Evolutionary conservation across 257 asterid genomes (phyloP).

Genomic region (Nicotiana undulata): DNA sequence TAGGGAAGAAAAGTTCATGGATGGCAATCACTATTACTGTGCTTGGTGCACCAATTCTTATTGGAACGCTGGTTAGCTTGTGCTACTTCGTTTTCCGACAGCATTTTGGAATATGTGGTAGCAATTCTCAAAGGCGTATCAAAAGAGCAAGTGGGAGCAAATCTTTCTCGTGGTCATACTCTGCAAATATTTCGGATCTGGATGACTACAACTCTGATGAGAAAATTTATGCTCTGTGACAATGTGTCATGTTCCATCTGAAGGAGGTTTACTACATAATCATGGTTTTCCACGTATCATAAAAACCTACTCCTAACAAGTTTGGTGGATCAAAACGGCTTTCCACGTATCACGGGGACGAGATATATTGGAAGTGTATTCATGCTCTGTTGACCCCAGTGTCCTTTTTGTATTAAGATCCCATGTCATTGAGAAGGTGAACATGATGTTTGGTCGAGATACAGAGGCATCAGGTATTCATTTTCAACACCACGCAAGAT

Average conservation of each 20-base stretch:
- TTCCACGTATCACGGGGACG: background rate
- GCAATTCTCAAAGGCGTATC: conserved; percentile 80
- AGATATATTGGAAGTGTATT: background rate
- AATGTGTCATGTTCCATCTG: background rate
- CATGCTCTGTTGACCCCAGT: background rate
- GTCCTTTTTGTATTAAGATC: background rate
- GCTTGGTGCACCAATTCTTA: conserved; percentile 73
- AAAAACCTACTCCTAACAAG: no score
- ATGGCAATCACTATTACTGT: conserved; percentile 71
- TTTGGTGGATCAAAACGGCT: background rate
- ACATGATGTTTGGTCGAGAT: background rate
- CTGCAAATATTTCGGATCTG: conserved; percentile 62
- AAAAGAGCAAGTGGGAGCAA: conserved; percentile 79
- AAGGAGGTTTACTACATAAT: background rate
- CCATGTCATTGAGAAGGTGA: background rate
- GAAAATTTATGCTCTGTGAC: conserved; percentile 69
- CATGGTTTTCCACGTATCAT: background rate
- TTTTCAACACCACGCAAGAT: background rate
- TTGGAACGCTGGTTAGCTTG: conserved; percentile 71
- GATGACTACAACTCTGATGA: conserved; percentile 90
- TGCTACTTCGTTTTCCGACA: conserved; percentile 88
- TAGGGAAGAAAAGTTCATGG: conserved; percentile 68
- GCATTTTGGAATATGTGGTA: conserved; percentile 71
- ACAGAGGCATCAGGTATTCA: background rate
- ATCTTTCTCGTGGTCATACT: conserved; percentile 87